Evolutionary conservation across 78 protist species (phyloP), one percentile per base, ranked within the genome.

Genomic region (Tieghemostelium lacteum): DNA sequence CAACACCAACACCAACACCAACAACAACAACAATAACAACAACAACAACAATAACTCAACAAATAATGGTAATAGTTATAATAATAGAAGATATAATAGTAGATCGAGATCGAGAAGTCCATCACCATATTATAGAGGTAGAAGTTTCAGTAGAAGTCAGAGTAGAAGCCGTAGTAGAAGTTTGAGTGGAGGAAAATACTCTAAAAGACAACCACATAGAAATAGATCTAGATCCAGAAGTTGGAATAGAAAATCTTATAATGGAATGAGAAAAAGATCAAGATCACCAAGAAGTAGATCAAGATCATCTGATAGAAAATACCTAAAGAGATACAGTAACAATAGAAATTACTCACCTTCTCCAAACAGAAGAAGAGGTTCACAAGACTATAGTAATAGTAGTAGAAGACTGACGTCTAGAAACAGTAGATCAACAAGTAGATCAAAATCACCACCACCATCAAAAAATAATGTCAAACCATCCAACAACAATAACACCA

Each of bases 51-150:
- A 57, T n/a, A 57, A 22, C 16, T 6, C 29, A 19, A 17, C 29
- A 57, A n/a, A 24, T 33, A 74, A 61, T 34, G 60, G 78, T 24
- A 49, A n/a, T 50, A 49, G 87, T 28, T 50, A 75, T 64, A n/a
- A 39, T 26, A 33, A 49, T 3, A 42, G 73, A 31, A 45, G 60
- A 26, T 39, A 52, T 61, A 54, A 36, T 19, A 61, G 86, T 26
- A 76, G 64, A 50, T 31, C 57, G 45, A 76, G 87, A 24, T 50
- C 66, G 33, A 29, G 54, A n/a, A 37, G 69, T 49, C 34, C 54
- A 45, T 37, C 72, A 29, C 19, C 36, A 14, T 16, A 61, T 16
- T 26, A 61, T 67, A 22, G 70, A 60, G 60, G 85, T 34, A 74
- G 78, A 36, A 72, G 49, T 72, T 57, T 62, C 50, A 72, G 78